Evolutionary conservation across 257 asterid genomes (phyloP).

Genomic region (Thymus quinquecostatus): DNA sequence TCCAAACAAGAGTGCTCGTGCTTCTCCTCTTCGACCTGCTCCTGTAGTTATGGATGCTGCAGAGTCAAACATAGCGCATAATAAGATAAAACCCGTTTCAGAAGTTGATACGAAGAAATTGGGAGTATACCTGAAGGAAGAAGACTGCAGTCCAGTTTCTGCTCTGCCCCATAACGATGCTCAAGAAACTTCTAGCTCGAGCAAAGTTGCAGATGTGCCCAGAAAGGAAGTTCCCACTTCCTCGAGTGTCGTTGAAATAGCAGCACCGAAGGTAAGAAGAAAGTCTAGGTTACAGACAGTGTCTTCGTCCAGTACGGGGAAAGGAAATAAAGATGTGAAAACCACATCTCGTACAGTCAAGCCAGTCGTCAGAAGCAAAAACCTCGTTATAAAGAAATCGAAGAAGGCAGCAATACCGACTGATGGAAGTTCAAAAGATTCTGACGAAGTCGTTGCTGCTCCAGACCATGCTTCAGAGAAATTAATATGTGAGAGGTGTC

Average conservation of each 20-base stretch:
- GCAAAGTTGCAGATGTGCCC: slow-evolving; percentile 35
- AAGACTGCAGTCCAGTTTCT: slow-evolving; percentile 32
- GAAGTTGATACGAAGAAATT: slow-evolving; percentile 32
- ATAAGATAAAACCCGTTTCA: slow-evolving; percentile 31
- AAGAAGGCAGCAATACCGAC: slow-evolving; percentile 45
- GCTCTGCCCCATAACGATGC: slow-evolving; percentile 22
- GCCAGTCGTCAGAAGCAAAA: slow-evolving; percentile 68
- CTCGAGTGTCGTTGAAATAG: slow-evolving; percentile 44
- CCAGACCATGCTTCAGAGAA: slow-evolving; percentile 39
- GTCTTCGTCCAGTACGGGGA: slow-evolving; percentile 50
- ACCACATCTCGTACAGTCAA: slow-evolving; percentile 54
- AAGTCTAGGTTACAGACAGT: slow-evolving; percentile 59
- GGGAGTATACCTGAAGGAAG: slow-evolving; percentile 33
- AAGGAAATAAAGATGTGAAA: slow-evolving; percentile 57
- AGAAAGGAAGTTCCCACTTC: slow-evolving; percentile 41
- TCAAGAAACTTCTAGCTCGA: slow-evolving; percentile 33
- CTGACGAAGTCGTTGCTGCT: slow-evolving; percentile 34
- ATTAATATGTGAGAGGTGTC: slow-evolving; percentile 80
- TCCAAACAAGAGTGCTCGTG: slow-evolving; percentile 11
- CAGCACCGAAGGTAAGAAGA: slow-evolving; percentile 58
- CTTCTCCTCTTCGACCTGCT: slow-evolving; percentile 27
- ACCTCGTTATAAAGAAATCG: slow-evolving; percentile 51
- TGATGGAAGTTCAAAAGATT: slow-evolving; percentile 30
- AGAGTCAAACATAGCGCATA: slow-evolving; percentile 27
- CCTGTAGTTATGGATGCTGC: slow-evolving; percentile 14